phyloP scores from a whole-genome alignment of 257 asterid species.

The Euphrasia confusa region DNA sequence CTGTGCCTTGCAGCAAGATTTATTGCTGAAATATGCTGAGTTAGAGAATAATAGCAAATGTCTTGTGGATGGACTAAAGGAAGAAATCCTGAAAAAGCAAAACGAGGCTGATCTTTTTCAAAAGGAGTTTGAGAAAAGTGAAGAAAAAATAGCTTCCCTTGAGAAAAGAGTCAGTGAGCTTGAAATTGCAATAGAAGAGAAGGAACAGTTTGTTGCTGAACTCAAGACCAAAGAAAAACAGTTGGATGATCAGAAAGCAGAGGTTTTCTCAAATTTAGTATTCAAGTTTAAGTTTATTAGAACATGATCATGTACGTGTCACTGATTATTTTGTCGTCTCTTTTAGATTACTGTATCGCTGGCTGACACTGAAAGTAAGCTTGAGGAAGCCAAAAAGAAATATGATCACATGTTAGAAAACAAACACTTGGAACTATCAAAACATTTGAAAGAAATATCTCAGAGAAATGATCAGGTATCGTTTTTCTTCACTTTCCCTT shows the following conservation, averaged over 20 bases:
- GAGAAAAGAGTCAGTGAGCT: conserved; percentile 57
- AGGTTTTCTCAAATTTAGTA: conserved; percentile 41
- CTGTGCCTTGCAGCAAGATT: conserved; percentile 69
- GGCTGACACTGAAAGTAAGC: conserved; percentile 69
- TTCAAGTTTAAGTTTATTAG: conserved; percentile 17
- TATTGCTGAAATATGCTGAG: conserved; percentile 51
- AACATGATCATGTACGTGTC: conserved; percentile 23
- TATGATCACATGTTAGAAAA: conserved; percentile 83
- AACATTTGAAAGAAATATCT: conserved; percentile 92
- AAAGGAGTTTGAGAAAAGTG: conserved; percentile 53
- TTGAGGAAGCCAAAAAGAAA: conserved; percentile 77
- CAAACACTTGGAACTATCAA: conserved; percentile 85
- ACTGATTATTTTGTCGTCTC: conserved; percentile 23
- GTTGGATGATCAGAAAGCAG: conserved; percentile 64
- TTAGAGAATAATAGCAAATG: conserved; percentile 57
- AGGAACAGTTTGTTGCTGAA: conserved; percentile 51
- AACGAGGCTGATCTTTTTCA: conserved; percentile 50
- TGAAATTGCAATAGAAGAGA: conserved; percentile 56
- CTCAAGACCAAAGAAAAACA: conserved; percentile 53
- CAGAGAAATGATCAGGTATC: conserved; percentile 88
- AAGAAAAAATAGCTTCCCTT: conserved; percentile 44
- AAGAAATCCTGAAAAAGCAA: conserved; percentile 58
- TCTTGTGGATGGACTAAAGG: conserved; percentile 51
- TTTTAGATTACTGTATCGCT: conserved; percentile 60
- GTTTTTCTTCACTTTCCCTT: conserved; percentile 11